A percentile compares a stretch with the other conserved stretches of the same genome.
These are phyloP conservation scores for Cenchrus purpureus DNA, from an alignment of 176 grass and related monocot species.

Conservation along the genomic window DNA sequence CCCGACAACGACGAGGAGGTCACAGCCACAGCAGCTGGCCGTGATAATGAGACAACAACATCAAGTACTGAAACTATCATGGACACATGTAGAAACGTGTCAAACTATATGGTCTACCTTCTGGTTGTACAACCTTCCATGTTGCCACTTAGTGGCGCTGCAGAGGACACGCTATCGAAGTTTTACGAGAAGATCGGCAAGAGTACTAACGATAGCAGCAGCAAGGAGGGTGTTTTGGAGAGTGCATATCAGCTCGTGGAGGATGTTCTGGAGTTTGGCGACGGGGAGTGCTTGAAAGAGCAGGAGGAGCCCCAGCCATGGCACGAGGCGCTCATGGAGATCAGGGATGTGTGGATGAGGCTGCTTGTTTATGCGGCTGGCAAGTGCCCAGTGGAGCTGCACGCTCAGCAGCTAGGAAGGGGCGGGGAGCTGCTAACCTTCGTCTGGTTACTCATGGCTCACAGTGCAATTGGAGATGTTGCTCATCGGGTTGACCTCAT, in stretches of 20 bases:
- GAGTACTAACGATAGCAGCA: background rate
- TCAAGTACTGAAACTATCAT: background rate
- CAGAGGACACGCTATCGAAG: background rate
- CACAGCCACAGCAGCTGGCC: too few relatives aligned
- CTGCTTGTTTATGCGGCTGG: background rate
- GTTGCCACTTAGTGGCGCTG: background rate
- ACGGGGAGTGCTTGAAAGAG: background rate
- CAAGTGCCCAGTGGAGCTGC: background rate
- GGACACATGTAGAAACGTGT: background rate
- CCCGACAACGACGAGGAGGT: background rate
- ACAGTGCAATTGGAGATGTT: background rate
- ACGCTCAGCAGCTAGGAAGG: background rate
- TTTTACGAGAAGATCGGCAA: background rate
- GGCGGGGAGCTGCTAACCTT: conserved; percentile 25
- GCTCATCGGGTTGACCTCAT: background rate
- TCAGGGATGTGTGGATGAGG: conserved; percentile 12
- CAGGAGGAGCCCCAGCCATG: background rate
- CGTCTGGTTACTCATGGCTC: conserved; percentile 5
- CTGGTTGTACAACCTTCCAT: conserved; percentile 6
- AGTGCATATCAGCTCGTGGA: background rate
- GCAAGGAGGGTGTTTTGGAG: background rate
- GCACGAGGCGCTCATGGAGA: background rate
- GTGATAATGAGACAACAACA: too few relatives aligned
- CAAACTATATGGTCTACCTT: conserved; percentile 25
- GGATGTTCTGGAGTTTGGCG: background rate